Percentiles rank a stretch among this genome's conserved stretches.
Evolutionary conservation across 2,329 filamentous ascomycete species (phyloP).

Genomic region (Neopestalotiopsis sp.): DNA sequence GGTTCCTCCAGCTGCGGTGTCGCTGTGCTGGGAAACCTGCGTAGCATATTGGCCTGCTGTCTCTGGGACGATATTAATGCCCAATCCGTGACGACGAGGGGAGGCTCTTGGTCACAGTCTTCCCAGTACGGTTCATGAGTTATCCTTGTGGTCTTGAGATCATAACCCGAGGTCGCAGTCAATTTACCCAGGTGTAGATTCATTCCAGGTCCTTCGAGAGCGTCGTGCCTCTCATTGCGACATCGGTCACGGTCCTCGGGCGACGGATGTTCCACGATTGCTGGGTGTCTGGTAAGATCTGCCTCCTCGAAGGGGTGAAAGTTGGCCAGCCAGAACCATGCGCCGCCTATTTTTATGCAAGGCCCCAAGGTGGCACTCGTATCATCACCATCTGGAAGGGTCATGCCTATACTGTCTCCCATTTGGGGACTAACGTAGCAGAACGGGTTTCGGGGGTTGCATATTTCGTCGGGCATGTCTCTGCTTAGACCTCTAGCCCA

Average conservation of each 20-base stretch:
- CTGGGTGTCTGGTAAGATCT: slow-evolving; percentile 30
- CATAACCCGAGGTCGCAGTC: slow-evolving; percentile 45
- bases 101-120: slow-evolving; percentile 43
- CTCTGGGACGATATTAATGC: slow-evolving; percentile 42
- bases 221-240: slow-evolving; percentile 41
- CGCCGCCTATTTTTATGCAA: slow-evolving; percentile 42
- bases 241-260: slow-evolving; percentile 44
- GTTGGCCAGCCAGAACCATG: slow-evolving; percentile 47
- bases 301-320: slow-evolving; percentile 50
- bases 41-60: slow-evolving; percentile 45
- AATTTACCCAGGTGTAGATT: slow-evolving; percentile 41
- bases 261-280: slow-evolving; percentile 46
- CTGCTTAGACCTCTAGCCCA: slow-evolving; percentile 46
- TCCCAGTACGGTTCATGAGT: slow-evolving; percentile 52
- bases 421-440: slow-evolving; percentile 48
- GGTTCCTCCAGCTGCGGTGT: slow-evolving; percentile 39
- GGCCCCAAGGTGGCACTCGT: slow-evolving; percentile 48
- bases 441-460: slow-evolving; percentile 46
- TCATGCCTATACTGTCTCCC: slow-evolving; percentile 50
- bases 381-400: slow-evolving; percentile 35
- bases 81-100: slow-evolving; percentile 51
- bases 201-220: slow-evolving; percentile 30
- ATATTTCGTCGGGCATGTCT: slow-evolving; percentile 46
- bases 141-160: slow-evolving; percentile 47
- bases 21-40: slow-evolving; percentile 43